Evolutionary conservation across 2,329 filamentous ascomycete species (phyloP), one percentile per base, ranked within the genome.

Genomic region (Fusarium fracticaudum): DNA sequence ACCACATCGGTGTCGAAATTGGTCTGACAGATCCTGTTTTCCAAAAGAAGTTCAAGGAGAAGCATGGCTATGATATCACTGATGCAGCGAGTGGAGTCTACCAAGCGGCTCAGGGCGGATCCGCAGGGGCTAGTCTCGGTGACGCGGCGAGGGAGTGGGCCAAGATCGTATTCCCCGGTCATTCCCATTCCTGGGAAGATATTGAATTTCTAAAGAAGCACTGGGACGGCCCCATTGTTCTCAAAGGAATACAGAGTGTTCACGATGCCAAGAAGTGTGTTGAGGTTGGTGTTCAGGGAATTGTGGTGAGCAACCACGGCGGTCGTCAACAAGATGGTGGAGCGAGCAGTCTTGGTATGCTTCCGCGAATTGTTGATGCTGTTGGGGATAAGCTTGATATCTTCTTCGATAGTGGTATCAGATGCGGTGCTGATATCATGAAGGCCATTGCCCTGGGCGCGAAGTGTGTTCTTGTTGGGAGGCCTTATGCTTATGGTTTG

Each of bases 1-100:
- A 73, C 18, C 71, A 74, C 22, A 71, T 64, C 9, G 71, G 66
- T 1, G 71, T 73, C 4, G 71, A 73, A 22, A 74, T 74, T 20
- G 71, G 71, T 8, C 15, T 73, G 1, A 73, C 71, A 26, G 71
- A 74, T 41, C 58, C 71, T 37, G 61, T 73, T 40, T 73, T 73
- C 18, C 59, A 73, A 15, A 61, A 61, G 17, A 29, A 59, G 18
- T 73, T 74, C 50, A 73, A 59, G 7, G 58, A 68, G 35, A 29
- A 74, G 10, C 57, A 73, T 10, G 67, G 62, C 1, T 71, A 64
- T 53, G 54, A 74, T 53, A 73, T 73, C 37, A 66, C 70, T 0
- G 17, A 59, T 40, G 65, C 55, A 9, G 59, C 40, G 1, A 70
- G 60, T 57, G 70, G 70, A 17, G 64, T 73, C 20, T 70, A 73